Evolutionary conservation across 2,329 filamentous ascomycete genomes (phyloP).

Genomic region (Sclerotinia spermophila): DNA sequence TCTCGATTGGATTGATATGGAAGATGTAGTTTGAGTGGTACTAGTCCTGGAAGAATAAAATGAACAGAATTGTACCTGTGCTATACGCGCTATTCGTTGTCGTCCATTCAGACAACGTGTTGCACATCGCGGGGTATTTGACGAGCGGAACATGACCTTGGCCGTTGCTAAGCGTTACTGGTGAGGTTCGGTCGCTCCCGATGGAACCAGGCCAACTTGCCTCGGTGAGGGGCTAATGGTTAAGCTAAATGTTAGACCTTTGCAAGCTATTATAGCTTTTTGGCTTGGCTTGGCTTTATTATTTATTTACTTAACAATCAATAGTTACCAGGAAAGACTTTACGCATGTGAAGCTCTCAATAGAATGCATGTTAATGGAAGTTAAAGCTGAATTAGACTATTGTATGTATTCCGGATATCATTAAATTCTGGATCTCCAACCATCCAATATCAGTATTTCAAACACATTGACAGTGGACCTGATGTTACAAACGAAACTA

Average conservation of each 20-base stretch:
- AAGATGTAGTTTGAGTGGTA: neutral
- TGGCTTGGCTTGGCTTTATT: neutral
- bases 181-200: neutral
- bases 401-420: neutral
- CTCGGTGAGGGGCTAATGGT: neutral
- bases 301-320: neutral
- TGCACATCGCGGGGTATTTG: slow-evolving; percentile 11
- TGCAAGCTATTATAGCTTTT: neutral
- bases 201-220: neutral
- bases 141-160: slow-evolving; percentile 10
- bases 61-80: neutral
- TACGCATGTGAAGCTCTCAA: too few species aligned
- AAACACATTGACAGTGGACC: slow-evolving; percentile 11
- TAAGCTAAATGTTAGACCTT: neutral
- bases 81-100: neutral
- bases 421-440: neutral
- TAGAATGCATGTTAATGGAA: neutral
- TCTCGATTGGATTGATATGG: neutral
- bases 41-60: neutral
- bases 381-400: neutral
- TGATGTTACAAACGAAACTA: slow-evolving; percentile 6
- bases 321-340: neutral
- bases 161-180: slow-evolving; percentile 5
- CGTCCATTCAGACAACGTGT: neutral
- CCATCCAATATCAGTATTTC: slow-evolving; percentile 3